Percentiles rank a stretch among this genome's conserved stretches.
phyloP scores from a whole-genome alignment of 768 basidiomycete genomes.

The Auricularia heimuer region DNA sequence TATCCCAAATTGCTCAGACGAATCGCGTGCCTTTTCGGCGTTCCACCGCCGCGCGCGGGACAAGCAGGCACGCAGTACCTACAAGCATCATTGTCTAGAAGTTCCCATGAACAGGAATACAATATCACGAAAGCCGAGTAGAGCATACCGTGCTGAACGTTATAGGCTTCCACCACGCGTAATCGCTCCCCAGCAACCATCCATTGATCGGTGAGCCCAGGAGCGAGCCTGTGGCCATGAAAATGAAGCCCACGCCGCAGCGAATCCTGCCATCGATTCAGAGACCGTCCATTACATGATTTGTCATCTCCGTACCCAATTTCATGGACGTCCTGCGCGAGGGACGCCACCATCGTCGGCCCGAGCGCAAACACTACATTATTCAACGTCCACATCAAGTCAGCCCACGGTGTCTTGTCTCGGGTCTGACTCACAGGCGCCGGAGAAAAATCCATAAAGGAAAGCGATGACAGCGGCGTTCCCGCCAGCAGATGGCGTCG shows the following conservation, averaged over 20 bases:
- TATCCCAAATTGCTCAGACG: neutral
- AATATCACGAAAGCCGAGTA: too few species aligned
- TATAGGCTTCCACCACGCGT: neutral
- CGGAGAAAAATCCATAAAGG: constrained; percentile 12
- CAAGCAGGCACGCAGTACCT: neutral
- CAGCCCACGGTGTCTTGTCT: neutral
- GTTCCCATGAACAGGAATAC: neutral
- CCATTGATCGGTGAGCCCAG: neutral
- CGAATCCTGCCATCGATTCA: neutral
- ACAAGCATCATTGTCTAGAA: neutral
- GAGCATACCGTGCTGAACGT: neutral
- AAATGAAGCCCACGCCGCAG: neutral
- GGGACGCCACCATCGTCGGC: neutral
- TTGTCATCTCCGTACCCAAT: neutral
- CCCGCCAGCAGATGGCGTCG: constrained; percentile 1
- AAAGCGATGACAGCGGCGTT: constrained; percentile 3
- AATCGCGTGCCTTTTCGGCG: neutral
- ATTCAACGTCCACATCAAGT: neutral
- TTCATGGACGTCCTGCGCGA: neutral
- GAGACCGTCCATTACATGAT: too few species aligned
- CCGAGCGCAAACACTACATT: neutral
- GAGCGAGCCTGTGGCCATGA: neutral
- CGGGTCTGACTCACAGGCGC: constrained; percentile 7
- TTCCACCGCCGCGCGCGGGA: neutral
- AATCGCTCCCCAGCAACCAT: neutral